phyloP scores from a whole-genome alignment of 495 filamentous ascomycete genomes.

The Daldinia grandis region DNA sequence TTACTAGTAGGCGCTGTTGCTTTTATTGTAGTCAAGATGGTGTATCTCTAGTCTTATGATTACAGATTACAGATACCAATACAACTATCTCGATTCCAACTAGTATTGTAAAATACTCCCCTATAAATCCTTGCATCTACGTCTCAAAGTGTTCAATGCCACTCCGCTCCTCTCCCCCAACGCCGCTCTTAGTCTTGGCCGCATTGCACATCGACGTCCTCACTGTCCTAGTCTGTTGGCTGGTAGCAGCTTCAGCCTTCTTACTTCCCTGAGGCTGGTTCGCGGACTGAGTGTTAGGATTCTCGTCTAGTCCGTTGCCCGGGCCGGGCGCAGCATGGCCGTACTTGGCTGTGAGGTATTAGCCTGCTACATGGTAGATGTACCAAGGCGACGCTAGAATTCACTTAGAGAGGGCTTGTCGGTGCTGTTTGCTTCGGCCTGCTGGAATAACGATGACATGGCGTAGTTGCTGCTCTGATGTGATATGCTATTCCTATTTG shows the following conservation, averaged over 20 bases:
- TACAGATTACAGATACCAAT: not conserved
- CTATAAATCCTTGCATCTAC: not conserved
- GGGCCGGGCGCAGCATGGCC: conserved; percentile 2
- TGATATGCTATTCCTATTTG: not conserved
- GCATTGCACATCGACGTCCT: not conserved
- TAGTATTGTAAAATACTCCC: not conserved
- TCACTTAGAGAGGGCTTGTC: conserved; percentile 17
- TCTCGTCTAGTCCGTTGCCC: conserved; percentile 17
- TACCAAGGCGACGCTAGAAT: not conserved
- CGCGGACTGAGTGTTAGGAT: not conserved
- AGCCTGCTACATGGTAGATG: not conserved
- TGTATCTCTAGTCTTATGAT: not conserved
- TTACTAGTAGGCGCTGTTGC: not conserved
- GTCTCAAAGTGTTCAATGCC: conserved; percentile 19
- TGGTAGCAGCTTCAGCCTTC: not conserved
- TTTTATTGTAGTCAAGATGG: not conserved
- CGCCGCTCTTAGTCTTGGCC: not conserved
- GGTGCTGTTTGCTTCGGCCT: conserved; percentile 5
- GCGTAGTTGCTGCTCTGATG: not conserved
- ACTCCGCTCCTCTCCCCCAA: conserved; percentile 5
- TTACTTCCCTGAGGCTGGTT: conserved; percentile 3
- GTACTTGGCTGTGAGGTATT: conserved; percentile 17
- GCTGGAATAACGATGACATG: conserved; percentile 23
- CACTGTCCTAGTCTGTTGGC: not conserved
- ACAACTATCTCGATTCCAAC: not conserved